These are phyloP conservation scores for Nicotiana obtusifolia DNA, from an alignment of 257 asterid genomes.

Conservation along the genomic window DNA sequence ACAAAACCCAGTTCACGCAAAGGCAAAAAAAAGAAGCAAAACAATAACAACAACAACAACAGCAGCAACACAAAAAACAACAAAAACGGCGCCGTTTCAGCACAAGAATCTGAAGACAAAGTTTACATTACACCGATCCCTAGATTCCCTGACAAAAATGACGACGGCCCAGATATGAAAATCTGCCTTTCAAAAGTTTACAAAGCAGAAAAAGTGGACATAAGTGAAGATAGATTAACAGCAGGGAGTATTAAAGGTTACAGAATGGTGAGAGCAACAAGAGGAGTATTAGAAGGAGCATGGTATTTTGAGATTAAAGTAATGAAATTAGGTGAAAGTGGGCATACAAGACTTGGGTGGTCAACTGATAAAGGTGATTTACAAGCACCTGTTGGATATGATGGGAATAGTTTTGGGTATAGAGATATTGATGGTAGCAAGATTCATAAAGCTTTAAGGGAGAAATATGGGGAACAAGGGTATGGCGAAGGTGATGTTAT, in stretches of 20 bases:
- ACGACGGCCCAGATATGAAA: slow-evolving; percentile 51
- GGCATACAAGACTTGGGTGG: slow-evolving; percentile 96
- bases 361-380: slow-evolving; percentile 91
- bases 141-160: slow-evolving; percentile 76
- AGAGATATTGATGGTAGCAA: slow-evolving; percentile 91
- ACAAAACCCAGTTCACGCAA: slow-evolving; percentile 57
- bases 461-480: slow-evolving; percentile 75
- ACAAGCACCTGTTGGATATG: slow-evolving; percentile 98
- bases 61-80: slow-evolving; percentile 25
- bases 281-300: slow-evolving; percentile 84
- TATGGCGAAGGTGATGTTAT: slow-evolving; percentile 86
- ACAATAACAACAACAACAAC: slow-evolving; percentile 25
- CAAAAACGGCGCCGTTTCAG: slow-evolving; percentile 25
- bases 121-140: slow-evolving; percentile 68
- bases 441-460: slow-evolving; percentile 93
- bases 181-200: slow-evolving; percentile 80
- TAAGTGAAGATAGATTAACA: slow-evolving; percentile 79
- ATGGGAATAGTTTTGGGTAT: slow-evolving; percentile 83
- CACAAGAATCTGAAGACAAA: slow-evolving; percentile 44
- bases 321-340: slow-evolving; percentile 79
- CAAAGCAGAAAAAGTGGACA: slow-evolving; percentile 92
- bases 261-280: slow-evolving; percentile 92
- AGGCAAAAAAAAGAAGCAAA: slow-evolving; percentile 77
- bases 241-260: slow-evolving; percentile 96
- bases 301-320: slow-evolving; percentile 94